Conservation (phyloP, 805 yeast genomes). For the Saccharomycopsis lassenensis region DNA sequence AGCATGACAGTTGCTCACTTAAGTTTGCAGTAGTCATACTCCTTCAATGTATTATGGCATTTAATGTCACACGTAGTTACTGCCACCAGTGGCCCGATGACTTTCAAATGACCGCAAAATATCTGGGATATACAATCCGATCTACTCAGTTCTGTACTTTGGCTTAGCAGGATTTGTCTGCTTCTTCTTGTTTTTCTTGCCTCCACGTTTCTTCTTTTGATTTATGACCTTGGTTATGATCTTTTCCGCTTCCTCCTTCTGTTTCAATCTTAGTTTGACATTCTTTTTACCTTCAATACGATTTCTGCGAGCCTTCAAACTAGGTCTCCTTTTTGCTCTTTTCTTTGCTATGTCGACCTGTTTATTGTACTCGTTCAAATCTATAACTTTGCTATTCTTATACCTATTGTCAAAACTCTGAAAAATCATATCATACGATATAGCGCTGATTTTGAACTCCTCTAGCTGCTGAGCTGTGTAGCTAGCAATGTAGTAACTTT, state of each 20-base stretch:
- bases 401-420: constrained; percentile 5
- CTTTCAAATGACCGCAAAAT: too few species aligned
- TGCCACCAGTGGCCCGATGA: too few species aligned
- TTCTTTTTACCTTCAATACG: constrained; percentile 7
- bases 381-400: constrained; percentile 3
- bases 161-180: constrained; percentile 1
- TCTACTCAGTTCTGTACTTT: constrained; percentile 12
- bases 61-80: too few species aligned
- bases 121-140: too few species aligned
- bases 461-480: constrained; percentile 3
- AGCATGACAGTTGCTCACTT: too few species aligned
- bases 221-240: constrained; percentile 2
- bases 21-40: too few species aligned
- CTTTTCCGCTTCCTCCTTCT: not conserved
- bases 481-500: constrained; percentile 13
- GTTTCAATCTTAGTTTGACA: constrained; percentile 6
- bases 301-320: constrained; percentile 12
- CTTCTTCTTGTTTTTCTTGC: constrained; percentile 17
- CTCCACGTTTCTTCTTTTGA: constrained; percentile 18
- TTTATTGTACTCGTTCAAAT: constrained; percentile 8
- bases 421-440: constrained; percentile 11
- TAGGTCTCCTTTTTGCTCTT: constrained; percentile 10
- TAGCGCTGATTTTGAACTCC: constrained; percentile 7
- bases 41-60: too few species aligned
- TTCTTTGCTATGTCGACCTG: constrained; percentile 3